These are phyloP conservation scores for Acer saccharum DNA, from an alignment of 345 rosid genomes.

Conservation along the genomic window DNA sequence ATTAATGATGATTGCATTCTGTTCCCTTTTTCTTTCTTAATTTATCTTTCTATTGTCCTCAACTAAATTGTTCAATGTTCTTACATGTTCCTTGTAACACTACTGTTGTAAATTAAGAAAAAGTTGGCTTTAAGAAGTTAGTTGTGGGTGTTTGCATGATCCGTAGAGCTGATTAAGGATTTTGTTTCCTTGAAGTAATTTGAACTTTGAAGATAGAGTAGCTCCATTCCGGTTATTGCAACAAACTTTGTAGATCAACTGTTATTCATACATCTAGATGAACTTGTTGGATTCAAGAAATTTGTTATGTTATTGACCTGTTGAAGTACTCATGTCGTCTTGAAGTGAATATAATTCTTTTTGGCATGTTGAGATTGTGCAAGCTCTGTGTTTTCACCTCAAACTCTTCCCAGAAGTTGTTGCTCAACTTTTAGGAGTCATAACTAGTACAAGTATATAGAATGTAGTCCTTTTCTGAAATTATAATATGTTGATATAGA, in stretches of 20 bases:
- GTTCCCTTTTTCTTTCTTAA: neutral
- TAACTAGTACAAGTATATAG: too few relatives aligned
- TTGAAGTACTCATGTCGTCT: neutral
- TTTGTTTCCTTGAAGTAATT: neutral
- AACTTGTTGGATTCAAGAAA: neutral
- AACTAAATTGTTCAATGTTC: neutral
- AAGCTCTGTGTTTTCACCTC: neutral
- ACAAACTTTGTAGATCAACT: neutral
- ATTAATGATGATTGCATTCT: neutral
- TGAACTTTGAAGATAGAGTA: constrained; percentile 3
- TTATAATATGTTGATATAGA: neutral
- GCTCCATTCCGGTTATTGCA: neutral
- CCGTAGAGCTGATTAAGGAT: neutral
- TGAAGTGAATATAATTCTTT: neutral
- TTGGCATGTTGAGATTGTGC: neutral
- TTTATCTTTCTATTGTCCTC: neutral
- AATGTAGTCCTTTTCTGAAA: neutral
- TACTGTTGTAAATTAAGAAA: neutral
- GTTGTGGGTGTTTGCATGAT: neutral
- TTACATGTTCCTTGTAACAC: neutral
- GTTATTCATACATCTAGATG: neutral
- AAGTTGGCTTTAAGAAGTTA: neutral
- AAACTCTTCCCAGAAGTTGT: neutral
- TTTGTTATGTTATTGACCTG: neutral
- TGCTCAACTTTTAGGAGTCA: neutral